Percentiles rank a stretch among this genome's conserved stretches.
phyloP scores from a whole-genome alignment of 176 grass and related monocot species.

The Ampelocalamus luodianensis region DNA sequence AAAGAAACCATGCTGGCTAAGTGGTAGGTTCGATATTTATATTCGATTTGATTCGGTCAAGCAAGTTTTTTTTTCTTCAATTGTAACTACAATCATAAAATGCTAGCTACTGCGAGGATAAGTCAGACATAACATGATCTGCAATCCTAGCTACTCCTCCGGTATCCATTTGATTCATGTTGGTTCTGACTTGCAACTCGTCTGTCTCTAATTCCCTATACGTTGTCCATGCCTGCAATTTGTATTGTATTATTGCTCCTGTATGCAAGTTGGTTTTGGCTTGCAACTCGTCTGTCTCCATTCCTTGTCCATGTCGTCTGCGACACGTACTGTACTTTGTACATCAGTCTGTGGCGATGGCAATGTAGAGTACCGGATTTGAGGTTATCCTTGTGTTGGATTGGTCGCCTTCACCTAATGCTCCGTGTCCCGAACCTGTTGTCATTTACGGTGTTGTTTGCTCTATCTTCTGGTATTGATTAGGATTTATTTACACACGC shows the following conservation, averaged over 20 bases:
- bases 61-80: not conserved
- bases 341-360: too few relatives aligned
- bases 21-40: constrained; percentile 8
- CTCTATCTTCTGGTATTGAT: constrained; percentile 1
- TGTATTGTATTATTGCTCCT: too few relatives aligned
- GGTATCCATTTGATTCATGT: not conserved
- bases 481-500: not conserved
- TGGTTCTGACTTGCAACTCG: constrained; percentile 20
- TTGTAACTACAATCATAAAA: not conserved
- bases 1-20: constrained; percentile 48
- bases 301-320: not conserved
- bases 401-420: not conserved
- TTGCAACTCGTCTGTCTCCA: not conserved
- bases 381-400: not conserved
- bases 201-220: not conserved
- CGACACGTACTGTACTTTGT: too few relatives aligned
- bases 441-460: too few relatives aligned
- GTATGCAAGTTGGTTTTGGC: not conserved
- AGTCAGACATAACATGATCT: not conserved
- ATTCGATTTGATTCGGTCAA: not conserved
- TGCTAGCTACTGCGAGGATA: not conserved
- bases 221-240: too few relatives aligned
- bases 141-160: not conserved
- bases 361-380: not conserved
- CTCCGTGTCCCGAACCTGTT: not conserved